Conservation (phyloP, 768 basidiomycete genomes). For the Naganishia onofrii region DNA sequence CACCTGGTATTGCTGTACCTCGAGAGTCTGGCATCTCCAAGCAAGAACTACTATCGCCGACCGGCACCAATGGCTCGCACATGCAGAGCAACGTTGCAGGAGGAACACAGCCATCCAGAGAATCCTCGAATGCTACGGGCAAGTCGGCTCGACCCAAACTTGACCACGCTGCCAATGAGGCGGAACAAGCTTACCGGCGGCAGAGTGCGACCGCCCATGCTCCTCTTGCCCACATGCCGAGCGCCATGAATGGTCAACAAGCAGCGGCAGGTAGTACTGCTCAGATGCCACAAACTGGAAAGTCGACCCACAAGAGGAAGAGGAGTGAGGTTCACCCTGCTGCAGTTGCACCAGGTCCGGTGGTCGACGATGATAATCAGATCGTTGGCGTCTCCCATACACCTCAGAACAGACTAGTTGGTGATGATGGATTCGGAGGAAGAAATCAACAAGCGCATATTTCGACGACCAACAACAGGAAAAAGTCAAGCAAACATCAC, state of each 20-base stretch:
- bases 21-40: no score
- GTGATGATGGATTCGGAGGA: slow-evolving; percentile 14
- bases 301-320: slow-evolving; percentile 29
- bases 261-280: not conserved
- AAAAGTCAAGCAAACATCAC: slow-evolving; percentile 30
- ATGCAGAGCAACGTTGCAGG: not conserved
- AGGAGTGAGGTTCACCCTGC: slow-evolving; percentile 21
- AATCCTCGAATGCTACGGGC: not conserved
- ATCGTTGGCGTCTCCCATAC: slow-evolving; percentile 3
- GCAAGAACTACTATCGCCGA: slow-evolving; percentile 3
- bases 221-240: not conserved
- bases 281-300: not conserved
- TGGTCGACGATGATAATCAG: slow-evolving; percentile 15
- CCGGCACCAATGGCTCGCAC: not conserved
- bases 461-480: slow-evolving; percentile 2
- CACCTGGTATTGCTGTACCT: slow-evolving; percentile 3
- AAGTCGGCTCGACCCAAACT: slow-evolving; percentile 18
- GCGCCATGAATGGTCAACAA: not conserved
- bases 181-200: slow-evolving; percentile 29
- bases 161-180: slow-evolving; percentile 27
- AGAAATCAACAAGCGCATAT: slow-evolving; percentile 19
- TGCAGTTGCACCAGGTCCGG: not conserved
- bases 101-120: not conserved
- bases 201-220: slow-evolving; percentile 1
- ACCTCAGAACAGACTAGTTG: slow-evolving; percentile 8